Percentiles rank a stretch among this genome's conserved stretches.
Conservation (phyloP, 1,284 basidiomycete genomes). For the Sanghuangporus weigelae region DNA sequence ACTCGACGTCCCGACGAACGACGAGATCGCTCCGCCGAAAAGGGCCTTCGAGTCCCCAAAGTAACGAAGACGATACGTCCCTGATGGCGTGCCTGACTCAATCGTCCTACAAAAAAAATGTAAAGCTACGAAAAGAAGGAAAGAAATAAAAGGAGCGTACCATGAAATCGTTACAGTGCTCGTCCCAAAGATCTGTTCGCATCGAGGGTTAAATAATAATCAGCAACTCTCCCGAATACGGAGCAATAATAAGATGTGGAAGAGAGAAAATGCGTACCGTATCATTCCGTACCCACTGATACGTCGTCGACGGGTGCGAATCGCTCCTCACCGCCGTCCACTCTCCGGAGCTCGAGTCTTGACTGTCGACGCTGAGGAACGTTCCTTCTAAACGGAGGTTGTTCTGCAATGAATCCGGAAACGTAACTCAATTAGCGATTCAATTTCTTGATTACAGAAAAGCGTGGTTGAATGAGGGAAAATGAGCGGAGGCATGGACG, state of each 20-base stretch:
- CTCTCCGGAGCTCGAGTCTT: constrained; percentile 34
- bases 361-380: constrained; percentile 64
- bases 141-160: constrained; percentile 31
- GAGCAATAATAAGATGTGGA: not conserved
- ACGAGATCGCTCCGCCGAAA: constrained; percentile 45
- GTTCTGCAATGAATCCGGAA: constrained; percentile 44
- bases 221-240: not conserved
- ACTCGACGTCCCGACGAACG: constrained; percentile 59
- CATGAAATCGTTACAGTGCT: constrained; percentile 63
- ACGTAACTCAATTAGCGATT: not conserved
- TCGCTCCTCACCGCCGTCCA: constrained; percentile 67
- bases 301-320: constrained; percentile 76
- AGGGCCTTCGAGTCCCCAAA: constrained; percentile 70
- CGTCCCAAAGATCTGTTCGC: constrained; percentile 44
- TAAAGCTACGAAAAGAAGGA: not conserved
- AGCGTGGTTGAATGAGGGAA: not conserved
- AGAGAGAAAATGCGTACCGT: constrained; percentile 34
- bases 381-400: constrained; percentile 72
- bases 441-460: not conserved
- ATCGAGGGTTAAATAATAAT: not conserved
- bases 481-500: constrained; percentile 21
- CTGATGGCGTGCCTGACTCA: constrained; percentile 53
- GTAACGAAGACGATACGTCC: constrained; percentile 67
- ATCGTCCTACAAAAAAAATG: constrained; percentile 46
- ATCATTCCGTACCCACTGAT: constrained; percentile 59